Conservation (phyloP, 495 filamentous ascomycete species). For the Neurospora cerealis region DNA sequence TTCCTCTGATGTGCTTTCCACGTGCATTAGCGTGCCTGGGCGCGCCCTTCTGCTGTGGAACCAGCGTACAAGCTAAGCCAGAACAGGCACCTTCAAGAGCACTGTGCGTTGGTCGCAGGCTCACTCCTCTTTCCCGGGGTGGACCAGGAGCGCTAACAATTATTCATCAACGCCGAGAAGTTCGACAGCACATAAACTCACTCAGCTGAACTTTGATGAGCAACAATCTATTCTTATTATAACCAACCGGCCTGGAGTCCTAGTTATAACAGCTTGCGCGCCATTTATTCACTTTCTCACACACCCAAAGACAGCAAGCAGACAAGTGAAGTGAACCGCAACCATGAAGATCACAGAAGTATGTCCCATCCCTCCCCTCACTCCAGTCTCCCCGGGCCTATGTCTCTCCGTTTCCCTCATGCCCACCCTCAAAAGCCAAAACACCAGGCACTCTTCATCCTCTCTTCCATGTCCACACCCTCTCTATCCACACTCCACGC, state of each 20-base stretch:
- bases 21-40: neutral
- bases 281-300: neutral
- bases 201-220: neutral
- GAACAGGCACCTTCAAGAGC: neutral
- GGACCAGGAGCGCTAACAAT: neutral
- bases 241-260: neutral
- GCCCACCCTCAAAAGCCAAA: neutral
- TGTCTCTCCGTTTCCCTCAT: neutral
- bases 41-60: neutral
- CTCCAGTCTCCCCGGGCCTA: neutral
- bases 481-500: neutral
- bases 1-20: neutral
- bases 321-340: neutral
- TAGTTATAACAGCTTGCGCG: neutral
- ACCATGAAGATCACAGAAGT: slow-evolving; percentile 1
- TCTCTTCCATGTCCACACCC: neutral
- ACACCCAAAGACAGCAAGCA: neutral
- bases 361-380: neutral
- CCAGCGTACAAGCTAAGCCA: neutral
- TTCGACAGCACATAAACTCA: neutral
- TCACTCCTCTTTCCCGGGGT: neutral
- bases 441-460: neutral
- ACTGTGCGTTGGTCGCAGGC: neutral
- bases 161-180: neutral
- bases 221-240: neutral